Evolutionary conservation across 2,329 filamentous ascomycete genomes (phyloP).

Genomic region (Tympanopsis confertula): DNA sequence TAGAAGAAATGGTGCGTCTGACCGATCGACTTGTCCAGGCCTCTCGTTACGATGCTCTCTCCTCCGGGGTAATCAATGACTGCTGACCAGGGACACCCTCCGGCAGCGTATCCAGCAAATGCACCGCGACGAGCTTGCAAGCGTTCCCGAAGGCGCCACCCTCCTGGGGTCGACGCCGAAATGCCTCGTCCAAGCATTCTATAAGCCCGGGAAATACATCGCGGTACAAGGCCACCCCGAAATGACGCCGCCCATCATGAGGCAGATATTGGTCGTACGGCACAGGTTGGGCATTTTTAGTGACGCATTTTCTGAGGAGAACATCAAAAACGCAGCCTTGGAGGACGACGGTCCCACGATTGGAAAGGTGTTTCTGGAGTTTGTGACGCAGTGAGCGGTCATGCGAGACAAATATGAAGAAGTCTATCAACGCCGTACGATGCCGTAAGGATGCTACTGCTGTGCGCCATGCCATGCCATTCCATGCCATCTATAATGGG

Average conservation of each 20-base stretch:
- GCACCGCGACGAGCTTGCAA: constrained; percentile 31
- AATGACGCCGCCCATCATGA: constrained; percentile 26
- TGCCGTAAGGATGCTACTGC: no score
- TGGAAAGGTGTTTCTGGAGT: neutral
- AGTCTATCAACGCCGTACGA: no score
- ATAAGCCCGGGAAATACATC: constrained; percentile 22
- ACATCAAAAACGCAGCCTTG: neutral
- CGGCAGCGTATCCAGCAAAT: constrained; percentile 26
- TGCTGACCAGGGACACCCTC: neutral
- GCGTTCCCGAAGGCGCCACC: constrained; percentile 22
- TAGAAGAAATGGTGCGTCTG: constrained; percentile 12
- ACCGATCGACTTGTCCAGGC: neutral
- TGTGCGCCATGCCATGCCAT: no score
- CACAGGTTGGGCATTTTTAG: constrained; percentile 11
- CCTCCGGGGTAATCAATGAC: neutral
- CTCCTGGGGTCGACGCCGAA: constrained; percentile 26
- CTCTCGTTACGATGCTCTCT: neutral
- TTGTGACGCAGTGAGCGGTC: no score
- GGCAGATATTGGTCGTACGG: constrained; percentile 13
- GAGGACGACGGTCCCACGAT: neutral
- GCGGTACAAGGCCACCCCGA: constrained; percentile 36
- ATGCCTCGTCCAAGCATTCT: constrained; percentile 30
- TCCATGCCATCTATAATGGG: no score
- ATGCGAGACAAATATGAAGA: no score
- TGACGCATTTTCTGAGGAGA: constrained; percentile 10